A percentile compares a stretch with the other conserved stretches of the same genome.
These are phyloP conservation scores for Somion occarium DNA, from an alignment of 1,284 basidiomycete genomes.

Conservation along the genomic window DNA sequence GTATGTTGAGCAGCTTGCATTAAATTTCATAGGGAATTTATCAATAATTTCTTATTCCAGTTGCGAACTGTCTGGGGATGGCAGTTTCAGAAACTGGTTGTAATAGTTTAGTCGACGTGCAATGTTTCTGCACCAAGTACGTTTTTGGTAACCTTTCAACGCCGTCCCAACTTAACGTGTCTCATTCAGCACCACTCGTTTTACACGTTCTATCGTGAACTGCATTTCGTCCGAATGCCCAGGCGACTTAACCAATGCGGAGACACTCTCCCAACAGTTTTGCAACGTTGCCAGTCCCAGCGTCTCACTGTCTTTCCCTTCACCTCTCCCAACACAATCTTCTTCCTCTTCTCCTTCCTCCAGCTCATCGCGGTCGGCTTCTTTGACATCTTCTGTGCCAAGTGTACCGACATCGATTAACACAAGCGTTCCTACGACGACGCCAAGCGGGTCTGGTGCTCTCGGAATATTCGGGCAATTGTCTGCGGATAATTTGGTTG, in stretches of 20 bases:
- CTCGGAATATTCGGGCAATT: not conserved
- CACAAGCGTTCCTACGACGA: too few relatives aligned
- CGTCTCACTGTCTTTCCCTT: constrained; percentile 26
- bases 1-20: constrained; percentile 13
- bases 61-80: constrained; percentile 21
- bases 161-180: not conserved
- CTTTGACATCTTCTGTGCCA: constrained; percentile 3
- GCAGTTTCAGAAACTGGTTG: constrained; percentile 23
- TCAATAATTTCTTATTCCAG: constrained; percentile 13
- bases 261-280: constrained; percentile 26
- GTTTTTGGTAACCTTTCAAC: constrained; percentile 8
- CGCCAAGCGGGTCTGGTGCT: not conserved
- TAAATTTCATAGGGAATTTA: not conserved
- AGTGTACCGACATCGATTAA: not conserved
- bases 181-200: constrained; percentile 15
- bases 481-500: not conserved
- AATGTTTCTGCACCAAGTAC: constrained; percentile 28
- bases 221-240: constrained; percentile 23
- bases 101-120: constrained; percentile 23
- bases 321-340: constrained; percentile 10
- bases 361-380: not conserved
- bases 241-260: constrained; percentile 21
- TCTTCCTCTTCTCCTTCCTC: constrained; percentile 16
- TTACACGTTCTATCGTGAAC: constrained; percentile 14
- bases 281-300: constrained; percentile 25